Evolutionary conservation across 371 early-diverging fungal genomes (phyloP).

Genomic region (Rhizomucor pusillus): DNA sequence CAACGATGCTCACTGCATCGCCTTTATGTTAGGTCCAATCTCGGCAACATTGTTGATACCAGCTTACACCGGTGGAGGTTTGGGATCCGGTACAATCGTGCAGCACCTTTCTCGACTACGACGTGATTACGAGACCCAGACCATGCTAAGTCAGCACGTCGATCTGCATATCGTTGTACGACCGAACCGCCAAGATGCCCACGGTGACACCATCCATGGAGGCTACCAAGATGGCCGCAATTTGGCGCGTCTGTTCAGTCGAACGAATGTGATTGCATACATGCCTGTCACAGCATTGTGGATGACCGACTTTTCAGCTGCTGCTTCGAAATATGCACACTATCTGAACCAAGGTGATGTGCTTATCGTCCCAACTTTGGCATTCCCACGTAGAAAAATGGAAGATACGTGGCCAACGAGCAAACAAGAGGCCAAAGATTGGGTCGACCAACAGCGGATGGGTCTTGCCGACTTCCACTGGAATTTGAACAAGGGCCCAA

Average conservation of each 20-base stretch:
- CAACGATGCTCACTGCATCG: background rate
- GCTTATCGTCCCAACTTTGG: constrained; percentile 39
- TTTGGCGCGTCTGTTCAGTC: constrained; percentile 57
- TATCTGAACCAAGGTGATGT: constrained; percentile 27
- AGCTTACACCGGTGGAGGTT: constrained; percentile 13
- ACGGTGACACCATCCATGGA: constrained; percentile 20
- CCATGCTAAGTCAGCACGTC: constrained; percentile 38
- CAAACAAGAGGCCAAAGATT: constrained; percentile 21
- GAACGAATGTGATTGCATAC: constrained; percentile 44
- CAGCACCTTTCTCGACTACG: constrained; percentile 28
- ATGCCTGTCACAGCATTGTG: constrained; percentile 32
- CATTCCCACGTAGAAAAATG: constrained; percentile 15
- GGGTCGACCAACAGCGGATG: constrained; percentile 28
- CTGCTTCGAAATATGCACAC: constrained; percentile 14
- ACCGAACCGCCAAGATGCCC: constrained; percentile 17
- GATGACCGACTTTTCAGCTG: constrained; percentile 18
- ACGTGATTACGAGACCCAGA: constrained; percentile 35
- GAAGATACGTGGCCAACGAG: constrained; percentile 23
- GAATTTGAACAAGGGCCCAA: constrained; percentile 34
- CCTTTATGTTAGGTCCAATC: constrained; percentile 42
- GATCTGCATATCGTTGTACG: constrained; percentile 54
- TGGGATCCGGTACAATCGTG: constrained; percentile 11
- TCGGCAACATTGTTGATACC: constrained; percentile 50
- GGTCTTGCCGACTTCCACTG: constrained; percentile 34
- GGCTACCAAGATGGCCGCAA: constrained; percentile 43